Base-by-base conservation (phyloP, 768 basidiomycete genomes). In the Podaxis rugospora region DNA sequence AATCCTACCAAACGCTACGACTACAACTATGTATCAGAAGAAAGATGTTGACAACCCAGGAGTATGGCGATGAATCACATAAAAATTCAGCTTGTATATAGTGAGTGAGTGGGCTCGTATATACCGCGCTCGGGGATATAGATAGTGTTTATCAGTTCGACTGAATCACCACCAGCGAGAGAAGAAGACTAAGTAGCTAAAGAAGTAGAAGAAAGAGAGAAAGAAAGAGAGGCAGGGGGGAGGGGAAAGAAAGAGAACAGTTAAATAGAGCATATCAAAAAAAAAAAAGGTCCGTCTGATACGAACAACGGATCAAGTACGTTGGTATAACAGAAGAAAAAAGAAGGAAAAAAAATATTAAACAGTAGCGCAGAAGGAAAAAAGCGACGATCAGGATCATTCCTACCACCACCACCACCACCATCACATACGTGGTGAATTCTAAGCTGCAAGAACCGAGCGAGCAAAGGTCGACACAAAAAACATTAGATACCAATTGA, bases 261-360 rank as follows among this genome's bases (percentile, higher is more conserved):
- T 44, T 44, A 44, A 44, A 44, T 44, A 44, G n/a, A 21, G 1
- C 42, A 44, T n/a, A 44, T 44, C 42, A 44, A 44, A 44, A 44
- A 44, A 52, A 53, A 51, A 37, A 25, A 50, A 50, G 51, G 59
- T 60, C 51, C 46, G 53, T 54, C 40, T 61, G 59, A 61, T 61
- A 61, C 52, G 32, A 61, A 61, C 59, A 61, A 49, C 59, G 59
- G 59, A 60, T 60, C 59, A 60, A 28, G 23, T 18, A 35, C 44
- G 13, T 36, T 57, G 46, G 55, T 57, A 57, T 35, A 49, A 47
- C 25, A 57, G 46, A 21, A 28, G 32, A 49, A 47, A 49, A 35
- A 21, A 28, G 18, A 49, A 47, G 49, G 55, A 54, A 18, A 49
- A 2, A 54, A 18, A 49, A 3, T 49, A 23, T 23, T 23, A 49